Conservation (phyloP, 768 basidiomycete species). For the Russula dissimulans region DNA sequence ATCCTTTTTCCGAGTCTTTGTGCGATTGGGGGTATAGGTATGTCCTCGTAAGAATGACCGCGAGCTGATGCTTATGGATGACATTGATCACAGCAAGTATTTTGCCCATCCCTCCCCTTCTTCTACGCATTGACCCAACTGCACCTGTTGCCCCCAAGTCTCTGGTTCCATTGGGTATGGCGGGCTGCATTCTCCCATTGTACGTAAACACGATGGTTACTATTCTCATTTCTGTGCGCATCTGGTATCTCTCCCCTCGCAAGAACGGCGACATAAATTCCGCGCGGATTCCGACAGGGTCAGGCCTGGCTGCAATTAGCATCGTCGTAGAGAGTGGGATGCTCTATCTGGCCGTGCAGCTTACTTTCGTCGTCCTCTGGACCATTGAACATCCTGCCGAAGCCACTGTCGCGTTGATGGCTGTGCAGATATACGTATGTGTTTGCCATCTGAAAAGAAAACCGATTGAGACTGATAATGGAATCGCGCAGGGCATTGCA, state of each 20-base stretch:
- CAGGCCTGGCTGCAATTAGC: constrained; percentile 21
- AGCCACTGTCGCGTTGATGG: constrained; percentile 29
- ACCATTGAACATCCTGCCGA: constrained; percentile 29
- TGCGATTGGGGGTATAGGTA: constrained; percentile 30
- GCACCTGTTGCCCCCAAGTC: neutral
- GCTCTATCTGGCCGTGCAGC: constrained; percentile 32
- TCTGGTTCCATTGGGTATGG: constrained; percentile 28
- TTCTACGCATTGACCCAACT: neutral
- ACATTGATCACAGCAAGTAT: neutral
- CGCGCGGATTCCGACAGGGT: neutral
- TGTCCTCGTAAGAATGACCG: constrained; percentile 10
- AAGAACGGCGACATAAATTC: constrained; percentile 9
- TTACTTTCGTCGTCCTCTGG: constrained; percentile 34
- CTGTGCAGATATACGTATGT: constrained; percentile 35
- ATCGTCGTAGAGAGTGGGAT: constrained; percentile 35
- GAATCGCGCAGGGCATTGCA: too few relatives aligned
- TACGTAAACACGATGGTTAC: constrained; percentile 36
- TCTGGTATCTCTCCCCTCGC: constrained; percentile 26
- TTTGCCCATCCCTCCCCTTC: neutral
- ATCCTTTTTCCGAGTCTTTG: constrained; percentile 29
- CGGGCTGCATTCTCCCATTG: constrained; percentile 32
- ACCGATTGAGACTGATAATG: too few relatives aligned
- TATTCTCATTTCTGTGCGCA: constrained; percentile 32
- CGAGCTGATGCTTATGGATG: neutral
- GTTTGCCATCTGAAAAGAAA: neutral